Base-by-base conservation (phyloP, 768 basidiomycete genomes). In the Vararia minispora region DNA sequence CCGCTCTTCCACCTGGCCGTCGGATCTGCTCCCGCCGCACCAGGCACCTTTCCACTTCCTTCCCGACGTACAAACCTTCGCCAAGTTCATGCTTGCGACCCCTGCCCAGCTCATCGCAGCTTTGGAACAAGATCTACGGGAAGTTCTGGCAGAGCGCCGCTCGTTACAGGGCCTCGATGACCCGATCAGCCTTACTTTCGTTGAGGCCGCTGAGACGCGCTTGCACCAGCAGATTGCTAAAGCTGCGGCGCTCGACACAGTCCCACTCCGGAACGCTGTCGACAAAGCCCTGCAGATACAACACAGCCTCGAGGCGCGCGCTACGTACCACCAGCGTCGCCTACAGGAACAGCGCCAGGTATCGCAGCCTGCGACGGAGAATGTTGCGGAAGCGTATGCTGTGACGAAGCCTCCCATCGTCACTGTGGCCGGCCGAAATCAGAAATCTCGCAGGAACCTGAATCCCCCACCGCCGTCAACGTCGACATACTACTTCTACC, bases 1-100 rank as follows among this genome's bases (percentile, higher is more conserved):
- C 27, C 79, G 89, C 17, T 92, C 94, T 2, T 52, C 64, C 12
- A 88, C 89, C 3, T 99, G 92, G 92, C 94, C 90, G 2, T 94
- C 90, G 2, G 90, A 94, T 43, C 71, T 92, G 2, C 62, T 95
- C 22, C 82, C 87, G 11, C 85, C 90, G 14, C 88, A 92, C 47
- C 82, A 91, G 52, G 87, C 90, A 0, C 94, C 95, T 6, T 98
- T 92, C 65, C 76, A 95, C 55, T 98, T 99, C 64, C 68, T 94
- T 16, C 95, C 92, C 1, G 90, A 97, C 52, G 84, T 95, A 28
- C 77, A 79, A 46, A 62, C 64, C 27, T 95, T 83, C 57, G 72
- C 91, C 14, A 90, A 88, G 53, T 95, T 98, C 64, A 95, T 98
- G 91, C 76, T 98, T 18, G 90, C 89, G 14, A 89, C 91, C 0